These are phyloP conservation scores for Saturnispora gosingensis DNA, from an alignment of 805 yeast species.

Conservation along the genomic window DNA sequence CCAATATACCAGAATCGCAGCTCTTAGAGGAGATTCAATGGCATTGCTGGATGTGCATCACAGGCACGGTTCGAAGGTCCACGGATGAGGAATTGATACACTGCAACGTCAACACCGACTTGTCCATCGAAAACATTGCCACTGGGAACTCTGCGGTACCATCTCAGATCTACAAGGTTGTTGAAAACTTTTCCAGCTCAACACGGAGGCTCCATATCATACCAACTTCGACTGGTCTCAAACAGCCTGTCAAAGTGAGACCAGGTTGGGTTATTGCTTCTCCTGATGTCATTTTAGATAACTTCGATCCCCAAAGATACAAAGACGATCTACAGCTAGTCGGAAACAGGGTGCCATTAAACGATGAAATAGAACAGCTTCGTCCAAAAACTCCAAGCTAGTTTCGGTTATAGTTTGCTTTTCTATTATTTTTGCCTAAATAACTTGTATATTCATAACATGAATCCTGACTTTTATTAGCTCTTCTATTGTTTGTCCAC, in stretches of 20 bases:
- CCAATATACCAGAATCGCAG: constrained; percentile 34
- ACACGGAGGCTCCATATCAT: constrained; percentile 77
- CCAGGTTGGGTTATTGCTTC: constrained; percentile 88
- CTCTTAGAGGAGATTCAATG: constrained; percentile 70
- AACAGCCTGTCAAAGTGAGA: constrained; percentile 55
- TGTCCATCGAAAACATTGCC: constrained; percentile 52
- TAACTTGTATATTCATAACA: too few species aligned
- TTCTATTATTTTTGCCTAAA: neutral
- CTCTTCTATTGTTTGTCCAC: too few species aligned
- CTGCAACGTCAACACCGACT: constrained; percentile 87
- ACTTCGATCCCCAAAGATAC: constrained; percentile 46
- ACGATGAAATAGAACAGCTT: constrained; percentile 64
- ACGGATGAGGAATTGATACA: constrained; percentile 78
- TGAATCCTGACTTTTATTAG: too few species aligned
- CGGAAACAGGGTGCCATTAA: constrained; percentile 55
- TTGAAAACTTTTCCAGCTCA: constrained; percentile 83
- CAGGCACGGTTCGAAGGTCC: constrained; percentile 85
- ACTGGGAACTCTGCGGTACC: constrained; percentile 51
- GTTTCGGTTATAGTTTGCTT: neutral
- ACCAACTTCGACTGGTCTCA: constrained; percentile 60
- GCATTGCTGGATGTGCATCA: constrained; percentile 98
- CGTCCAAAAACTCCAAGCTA: constrained; percentile 72
- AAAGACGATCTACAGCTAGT: constrained; percentile 33
- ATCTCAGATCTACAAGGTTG: constrained; percentile 63
- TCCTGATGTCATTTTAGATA: constrained; percentile 72